A percentile compares a stretch with the other conserved stretches of the same genome.
Conservation (phyloP, 176 grass and related monocot species). For the Chloris gayana region DNA sequence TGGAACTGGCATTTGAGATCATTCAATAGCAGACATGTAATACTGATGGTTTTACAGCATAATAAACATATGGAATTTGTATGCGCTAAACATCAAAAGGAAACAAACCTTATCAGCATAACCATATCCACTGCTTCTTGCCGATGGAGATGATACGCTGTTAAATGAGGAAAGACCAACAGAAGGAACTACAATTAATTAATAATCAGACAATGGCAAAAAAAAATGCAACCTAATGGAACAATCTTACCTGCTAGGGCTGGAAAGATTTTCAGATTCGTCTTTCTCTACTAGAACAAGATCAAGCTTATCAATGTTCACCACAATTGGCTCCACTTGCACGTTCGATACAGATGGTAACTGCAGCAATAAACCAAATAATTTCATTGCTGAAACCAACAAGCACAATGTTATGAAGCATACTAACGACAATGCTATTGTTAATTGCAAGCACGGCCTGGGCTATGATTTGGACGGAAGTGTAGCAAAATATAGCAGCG, state of each 20-base stretch:
- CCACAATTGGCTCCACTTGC: slow-evolving; percentile 90
- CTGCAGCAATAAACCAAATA: slow-evolving; percentile 44
- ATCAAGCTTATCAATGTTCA: slow-evolving; percentile 92
- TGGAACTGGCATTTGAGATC: neutral
- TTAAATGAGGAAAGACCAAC: slow-evolving; percentile 33
- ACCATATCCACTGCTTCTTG: slow-evolving; percentile 88
- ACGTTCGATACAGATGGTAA: slow-evolving; percentile 97
- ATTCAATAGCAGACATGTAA: neutral
- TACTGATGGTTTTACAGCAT: slow-evolving; percentile 6
- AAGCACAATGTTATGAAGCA: neutral
- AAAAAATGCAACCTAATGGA: neutral
- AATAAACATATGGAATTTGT: slow-evolving; percentile 18
- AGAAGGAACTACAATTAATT: slow-evolving; percentile 39
- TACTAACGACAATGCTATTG: neutral
- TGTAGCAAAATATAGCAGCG: neutral
- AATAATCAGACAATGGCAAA: neutral
- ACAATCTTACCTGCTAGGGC: slow-evolving; percentile 62
- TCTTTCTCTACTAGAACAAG: slow-evolving; percentile 93
- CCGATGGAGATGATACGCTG: slow-evolving; percentile 48
- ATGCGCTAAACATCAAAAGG: slow-evolving; percentile 19
- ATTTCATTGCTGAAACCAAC: neutral
- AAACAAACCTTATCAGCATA: slow-evolving; percentile 90
- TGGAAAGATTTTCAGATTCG: slow-evolving; percentile 69
- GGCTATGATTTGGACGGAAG: neutral
- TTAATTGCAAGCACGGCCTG: neutral